Percentiles rank a stretch among this genome's conserved stretches.
Evolutionary conservation across 225 moss, liverwort and hornwort species (phyloP).

Genomic region (Sphagnum contortum): DNA sequence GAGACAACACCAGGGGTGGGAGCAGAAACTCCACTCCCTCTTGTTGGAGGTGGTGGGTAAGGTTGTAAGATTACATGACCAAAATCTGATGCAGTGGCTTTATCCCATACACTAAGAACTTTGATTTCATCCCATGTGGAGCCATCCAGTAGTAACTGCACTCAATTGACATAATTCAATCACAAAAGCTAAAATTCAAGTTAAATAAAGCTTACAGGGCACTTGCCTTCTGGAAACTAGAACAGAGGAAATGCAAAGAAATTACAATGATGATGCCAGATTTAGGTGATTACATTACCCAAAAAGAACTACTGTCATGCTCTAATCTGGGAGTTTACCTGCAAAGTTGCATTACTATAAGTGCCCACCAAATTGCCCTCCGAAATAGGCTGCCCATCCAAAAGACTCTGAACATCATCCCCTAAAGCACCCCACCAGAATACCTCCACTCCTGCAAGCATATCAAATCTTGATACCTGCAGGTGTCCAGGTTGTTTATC

Average conservation of each 20-base stretch:
- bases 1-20: conserved; percentile 12
- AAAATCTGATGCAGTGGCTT: conserved; percentile 86
- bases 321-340: conserved; percentile 18
- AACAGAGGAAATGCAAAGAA: no score
- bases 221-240: no score
- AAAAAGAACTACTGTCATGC: no score
- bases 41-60: conserved; percentile 28
- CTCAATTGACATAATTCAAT: no score
- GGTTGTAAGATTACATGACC: conserved; percentile 70
- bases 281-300: no score
- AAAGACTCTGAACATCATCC: conserved; percentile 74
- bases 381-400: conserved; percentile 62
- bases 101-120: conserved; percentile 94
- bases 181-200: no score
- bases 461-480: conserved; percentile 91
- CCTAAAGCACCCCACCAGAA: conserved; percentile 87
- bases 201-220: no score
- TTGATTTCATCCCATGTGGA: conserved; percentile 64
- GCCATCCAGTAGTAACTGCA: conserved; percentile 53
- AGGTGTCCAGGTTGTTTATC: background rate
- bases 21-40: conserved; percentile 36
- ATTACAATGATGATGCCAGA: no score
- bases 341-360: conserved; percentile 43
- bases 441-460: conserved; percentile 80
- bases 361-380: conserved; percentile 37